Percentiles rank a stretch among this genome's conserved stretches.
Evolutionary conservation across 2,329 filamentous ascomycete genomes (phyloP).

Genomic region (Chaetoscypha palmicola): DNA sequence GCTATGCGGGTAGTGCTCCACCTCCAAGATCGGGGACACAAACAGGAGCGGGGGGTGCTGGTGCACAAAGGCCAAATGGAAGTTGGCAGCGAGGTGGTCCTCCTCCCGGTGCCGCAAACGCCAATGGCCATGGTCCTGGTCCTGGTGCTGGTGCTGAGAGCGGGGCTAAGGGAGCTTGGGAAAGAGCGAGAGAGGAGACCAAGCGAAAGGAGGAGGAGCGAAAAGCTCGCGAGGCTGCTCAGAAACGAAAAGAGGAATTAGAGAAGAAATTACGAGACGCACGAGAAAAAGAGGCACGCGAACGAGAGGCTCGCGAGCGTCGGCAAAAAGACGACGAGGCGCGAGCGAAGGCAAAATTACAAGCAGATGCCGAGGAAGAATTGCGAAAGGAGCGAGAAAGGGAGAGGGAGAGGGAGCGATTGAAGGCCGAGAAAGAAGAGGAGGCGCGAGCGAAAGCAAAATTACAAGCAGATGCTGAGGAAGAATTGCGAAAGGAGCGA

Average conservation of each 20-base stretch:
- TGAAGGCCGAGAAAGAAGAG: background rate
- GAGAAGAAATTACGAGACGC: constrained; percentile 43
- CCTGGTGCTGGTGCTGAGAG: constrained; percentile 20
- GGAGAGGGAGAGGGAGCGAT: constrained; percentile 2
- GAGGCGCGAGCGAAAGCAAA: too few relatives aligned
- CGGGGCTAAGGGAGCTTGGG: constrained; percentile 49
- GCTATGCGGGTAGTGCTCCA: constrained; percentile 19
- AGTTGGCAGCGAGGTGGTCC: constrained; percentile 22
- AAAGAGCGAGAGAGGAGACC: constrained; percentile 58
- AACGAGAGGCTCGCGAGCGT: constrained; percentile 17
- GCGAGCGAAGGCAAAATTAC: constrained; percentile 3
- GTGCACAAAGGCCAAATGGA: constrained; percentile 16
- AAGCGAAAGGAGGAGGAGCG: constrained; percentile 12
- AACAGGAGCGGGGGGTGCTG: constrained; percentile 25
- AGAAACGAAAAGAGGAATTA: constrained; percentile 30
- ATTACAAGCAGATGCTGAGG: constrained; percentile 17
- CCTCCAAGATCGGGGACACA: constrained; percentile 17
- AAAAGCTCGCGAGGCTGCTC: constrained; percentile 15
- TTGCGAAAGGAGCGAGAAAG: constrained; percentile 3
- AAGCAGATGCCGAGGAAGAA: background rate
- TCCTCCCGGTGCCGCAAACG: constrained; percentile 12
- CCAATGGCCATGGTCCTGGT: background rate
- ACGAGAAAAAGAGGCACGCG: constrained; percentile 47
- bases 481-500: constrained; percentile 30
- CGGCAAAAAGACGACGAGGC: constrained; percentile 18